phyloP scores from a whole-genome alignment of 2,329 filamentous ascomycete genomes.

The Neurospora sp. region DNA sequence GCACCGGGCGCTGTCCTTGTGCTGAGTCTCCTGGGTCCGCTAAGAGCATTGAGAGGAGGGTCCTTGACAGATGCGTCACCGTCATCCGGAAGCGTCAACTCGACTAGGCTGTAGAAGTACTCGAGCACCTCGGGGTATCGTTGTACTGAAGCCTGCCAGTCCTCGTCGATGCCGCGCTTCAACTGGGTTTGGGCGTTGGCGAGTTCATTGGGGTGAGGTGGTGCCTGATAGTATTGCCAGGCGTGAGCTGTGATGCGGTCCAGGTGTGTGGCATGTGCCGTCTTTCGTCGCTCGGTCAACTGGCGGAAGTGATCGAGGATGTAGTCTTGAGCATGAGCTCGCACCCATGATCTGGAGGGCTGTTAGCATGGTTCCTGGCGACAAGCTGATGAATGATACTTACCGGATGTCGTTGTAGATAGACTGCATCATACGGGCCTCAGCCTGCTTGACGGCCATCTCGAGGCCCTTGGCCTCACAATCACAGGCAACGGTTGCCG shows the following conservation, averaged over 20 bases:
- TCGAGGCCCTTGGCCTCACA: slow-evolving; percentile 59
- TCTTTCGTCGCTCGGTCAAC: slow-evolving; percentile 51
- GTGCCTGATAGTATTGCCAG: slow-evolving; percentile 46
- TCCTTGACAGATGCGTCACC: slow-evolving; percentile 49
- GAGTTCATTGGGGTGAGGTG: slow-evolving; percentile 53
- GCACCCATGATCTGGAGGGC: slow-evolving; percentile 49
- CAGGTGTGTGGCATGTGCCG: slow-evolving; percentile 43
- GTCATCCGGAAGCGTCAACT: slow-evolving; percentile 54
- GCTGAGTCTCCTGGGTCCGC: slow-evolving; percentile 35
- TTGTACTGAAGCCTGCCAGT: slow-evolving; percentile 67
- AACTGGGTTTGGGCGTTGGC: slow-evolving; percentile 53
- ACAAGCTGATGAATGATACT: slow-evolving; percentile 12
- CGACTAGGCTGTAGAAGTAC: slow-evolving; percentile 67
- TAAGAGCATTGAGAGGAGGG: slow-evolving; percentile 47
- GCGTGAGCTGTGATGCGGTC: slow-evolving; percentile 46
- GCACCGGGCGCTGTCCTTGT: slow-evolving; percentile 28
- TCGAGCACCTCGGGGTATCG: slow-evolving; percentile 74
- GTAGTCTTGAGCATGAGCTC: slow-evolving; percentile 56
- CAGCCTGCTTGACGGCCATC: slow-evolving; percentile 52
- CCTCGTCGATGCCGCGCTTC: slow-evolving; percentile 67
- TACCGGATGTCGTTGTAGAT: slow-evolving; percentile 57
- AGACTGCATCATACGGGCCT: slow-evolving; percentile 52
- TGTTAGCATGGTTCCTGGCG: slow-evolving; percentile 6
- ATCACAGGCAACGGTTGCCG: slow-evolving; percentile 49
- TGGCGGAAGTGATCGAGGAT: slow-evolving; percentile 56